Base-by-base conservation (phyloP, 495 filamentous ascomycete species). In the Mycothermus thermophilus region DNA sequence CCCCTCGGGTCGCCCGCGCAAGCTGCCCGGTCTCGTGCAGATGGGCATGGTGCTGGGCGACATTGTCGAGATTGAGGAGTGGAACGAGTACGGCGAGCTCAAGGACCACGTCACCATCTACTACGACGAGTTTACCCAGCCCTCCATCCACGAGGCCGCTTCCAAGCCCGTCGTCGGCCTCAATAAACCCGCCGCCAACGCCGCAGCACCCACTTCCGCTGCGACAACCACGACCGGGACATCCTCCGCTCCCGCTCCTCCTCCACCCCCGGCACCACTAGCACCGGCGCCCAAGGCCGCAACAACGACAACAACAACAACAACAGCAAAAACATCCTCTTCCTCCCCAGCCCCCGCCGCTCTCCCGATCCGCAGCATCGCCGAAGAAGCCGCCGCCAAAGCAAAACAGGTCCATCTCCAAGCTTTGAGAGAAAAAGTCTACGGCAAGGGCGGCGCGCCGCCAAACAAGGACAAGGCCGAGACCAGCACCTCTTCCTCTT, bases 71-170 rank as follows among this genome's bases (percentile, higher is more conserved):
- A 72, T 94, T 37, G 90, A 97, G 62, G 90, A 96, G 52, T 96
- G 92, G 92, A 97, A 97, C 59, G 90, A 97, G 48, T 93, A 88
- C 51, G 88, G 82, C 50, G 90, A 96, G 63, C 69, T 97, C 36
- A 87, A 90, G 54, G 72, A 90, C 54, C 73, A 82, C 40, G 66
- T 95, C 35, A 78, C 52, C 27, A 60, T 71, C 45, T 63, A 61
- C 59, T 62, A 64, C 57, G 50, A 74, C 65, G 46, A 72, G 60
- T 57, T 63, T 64, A 55, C 62, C 32, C 59, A 56, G 35, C 67
- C 50, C 18, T 52, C 42, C 53, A 66, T 45, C 51, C 50, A 38
- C 54, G 53, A 62, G 45, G 57, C 48, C 3, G 51, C 57, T 17
- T 51, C 54, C 18, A 26, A 43, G n/a, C 51, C 6, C 6, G 6